phyloP scores from a whole-genome alignment of 2,329 filamentous ascomycete genomes.

The Huntiella bhutanensis region DNA sequence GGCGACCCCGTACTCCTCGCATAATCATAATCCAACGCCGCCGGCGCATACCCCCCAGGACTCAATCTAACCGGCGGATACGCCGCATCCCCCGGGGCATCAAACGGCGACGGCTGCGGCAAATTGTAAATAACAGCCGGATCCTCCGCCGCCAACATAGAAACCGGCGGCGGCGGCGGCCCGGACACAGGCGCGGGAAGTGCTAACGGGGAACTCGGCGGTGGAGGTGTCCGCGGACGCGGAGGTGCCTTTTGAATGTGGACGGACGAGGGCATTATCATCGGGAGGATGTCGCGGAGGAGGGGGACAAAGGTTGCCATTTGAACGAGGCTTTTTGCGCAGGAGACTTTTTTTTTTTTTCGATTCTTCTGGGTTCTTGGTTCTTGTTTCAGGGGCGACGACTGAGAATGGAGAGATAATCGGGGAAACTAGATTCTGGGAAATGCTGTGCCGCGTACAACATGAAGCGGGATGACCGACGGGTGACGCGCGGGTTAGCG shows the following conservation, averaged over 20 bases:
- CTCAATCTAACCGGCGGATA: not conserved
- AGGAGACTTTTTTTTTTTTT: no score
- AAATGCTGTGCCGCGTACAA: no score
- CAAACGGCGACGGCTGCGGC: not conserved
- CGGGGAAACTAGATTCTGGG: no score
- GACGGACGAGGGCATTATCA: conserved; percentile 39
- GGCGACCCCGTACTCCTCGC: not conserved
- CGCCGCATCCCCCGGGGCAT: not conserved
- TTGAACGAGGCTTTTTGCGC: not conserved
- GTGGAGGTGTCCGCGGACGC: not conserved
- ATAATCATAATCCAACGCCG: not conserved
- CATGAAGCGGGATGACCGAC: no score
- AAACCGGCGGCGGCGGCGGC: not conserved
- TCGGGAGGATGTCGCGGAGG: conserved; percentile 38
- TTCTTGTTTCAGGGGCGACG: no score
- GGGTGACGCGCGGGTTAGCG: no score
- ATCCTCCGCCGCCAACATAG: not conserved
- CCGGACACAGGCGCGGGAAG: not conserved
- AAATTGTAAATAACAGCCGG: not conserved
- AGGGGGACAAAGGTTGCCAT: conserved; percentile 37
- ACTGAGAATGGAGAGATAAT: no score
- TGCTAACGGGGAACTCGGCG: not conserved
- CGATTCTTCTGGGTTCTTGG: no score
- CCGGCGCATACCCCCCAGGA: not conserved
- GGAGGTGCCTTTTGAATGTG: conserved; percentile 27